Base-by-base conservation (phyloP, 768 basidiomycete species). In the Kwoniella botswanensis region DNA sequence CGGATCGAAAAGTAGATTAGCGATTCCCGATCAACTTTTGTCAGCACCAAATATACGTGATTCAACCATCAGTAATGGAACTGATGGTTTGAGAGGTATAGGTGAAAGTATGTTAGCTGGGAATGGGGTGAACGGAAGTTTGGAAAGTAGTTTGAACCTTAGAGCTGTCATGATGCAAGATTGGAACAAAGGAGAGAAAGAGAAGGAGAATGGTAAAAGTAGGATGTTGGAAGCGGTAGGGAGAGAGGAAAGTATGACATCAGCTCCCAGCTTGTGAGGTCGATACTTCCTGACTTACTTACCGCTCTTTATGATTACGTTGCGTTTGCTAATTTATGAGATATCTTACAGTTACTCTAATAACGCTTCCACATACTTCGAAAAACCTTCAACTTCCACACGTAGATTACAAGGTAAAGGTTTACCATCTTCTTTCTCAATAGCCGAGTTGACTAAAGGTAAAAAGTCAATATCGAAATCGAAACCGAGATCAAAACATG, bases 211-310 rank as follows among this genome's bases (percentile, higher is more conserved):
- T 6, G 46, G 44, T 44, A 18, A 22, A 21, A 42, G 35, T 12
- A 68, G 63, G 42, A 18, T 58, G 7, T 53, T 70, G 43, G 68
- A 57, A 17, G n/a, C 57, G 9, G 58, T 70, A 15, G 68, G 68
- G 3, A 59, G 57, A 44, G 68, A 64, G 13, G 68, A 70, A 41
- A 70, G 68, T 60, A 46, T 70, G 55, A 44, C 21, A 7, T 64
- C 63, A 41, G 68, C 63, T n/a, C 65, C 65, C 2, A 70, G 68
- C 52, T 29, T 70, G 68, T 70, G 46, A 70, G 68, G 59, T 42
- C 6, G 10, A 21, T 63, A 7, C 17, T 63, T 21, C 24, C 35
- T 26, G 65, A 50, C 29, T 26, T 55, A 13, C 12, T 59, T 10
- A 17, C 22, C 29, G n/a, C 46, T 26, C 26, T 26, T 35, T 35